Percentiles rank a stretch among this genome's conserved stretches.
phyloP scores from a whole-genome alignment of 495 filamentous ascomycete genomes.

The Tuber brumale region DNA sequence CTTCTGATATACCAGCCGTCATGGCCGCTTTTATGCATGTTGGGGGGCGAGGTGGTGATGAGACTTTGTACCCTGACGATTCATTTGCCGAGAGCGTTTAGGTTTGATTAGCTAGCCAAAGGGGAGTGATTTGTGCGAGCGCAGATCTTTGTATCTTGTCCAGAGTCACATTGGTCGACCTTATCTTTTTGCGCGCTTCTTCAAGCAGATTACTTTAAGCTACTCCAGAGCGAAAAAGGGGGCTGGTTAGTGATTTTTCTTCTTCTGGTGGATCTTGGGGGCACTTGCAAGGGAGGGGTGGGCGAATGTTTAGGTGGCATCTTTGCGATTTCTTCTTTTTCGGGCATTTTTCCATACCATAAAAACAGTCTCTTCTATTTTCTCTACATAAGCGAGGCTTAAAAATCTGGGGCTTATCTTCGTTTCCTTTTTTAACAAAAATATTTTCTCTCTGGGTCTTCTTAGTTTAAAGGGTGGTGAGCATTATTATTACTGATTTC shows the following conservation, averaged over 20 bases:
- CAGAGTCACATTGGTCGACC: not conserved
- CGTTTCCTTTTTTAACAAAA: not conserved
- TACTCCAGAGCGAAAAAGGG: not conserved
- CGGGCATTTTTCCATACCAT: not conserved
- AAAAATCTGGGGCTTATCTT: constrained; percentile 2
- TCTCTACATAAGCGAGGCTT: constrained; percentile 1
- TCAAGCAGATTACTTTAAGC: not conserved
- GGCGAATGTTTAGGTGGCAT: not conserved
- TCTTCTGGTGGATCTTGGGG: not conserved
- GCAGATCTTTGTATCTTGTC: not conserved
- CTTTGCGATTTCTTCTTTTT: not conserved
- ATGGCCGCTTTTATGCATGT: constrained; percentile 40
- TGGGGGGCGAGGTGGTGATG: constrained; percentile 39
- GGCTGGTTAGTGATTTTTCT: not conserved
- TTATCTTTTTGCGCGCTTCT: not conserved
- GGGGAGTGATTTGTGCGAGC: not conserved
- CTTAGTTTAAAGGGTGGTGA: not conserved
- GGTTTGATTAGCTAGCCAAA: not conserved
- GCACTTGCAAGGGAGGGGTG: not conserved
- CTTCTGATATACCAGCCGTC: constrained; percentile 21
- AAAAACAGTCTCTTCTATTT: not conserved
- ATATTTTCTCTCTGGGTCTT: not conserved
- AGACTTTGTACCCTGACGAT: constrained; percentile 32
- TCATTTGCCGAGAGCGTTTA: constrained; percentile 3
- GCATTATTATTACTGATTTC: constrained; percentile 3